Percentiles rank a stretch among this genome's conserved stretches.
These are phyloP conservation scores for Colletotrichum viniferum DNA, from an alignment of 2,329 filamentous ascomycete genomes.

Conservation along the genomic window DNA sequence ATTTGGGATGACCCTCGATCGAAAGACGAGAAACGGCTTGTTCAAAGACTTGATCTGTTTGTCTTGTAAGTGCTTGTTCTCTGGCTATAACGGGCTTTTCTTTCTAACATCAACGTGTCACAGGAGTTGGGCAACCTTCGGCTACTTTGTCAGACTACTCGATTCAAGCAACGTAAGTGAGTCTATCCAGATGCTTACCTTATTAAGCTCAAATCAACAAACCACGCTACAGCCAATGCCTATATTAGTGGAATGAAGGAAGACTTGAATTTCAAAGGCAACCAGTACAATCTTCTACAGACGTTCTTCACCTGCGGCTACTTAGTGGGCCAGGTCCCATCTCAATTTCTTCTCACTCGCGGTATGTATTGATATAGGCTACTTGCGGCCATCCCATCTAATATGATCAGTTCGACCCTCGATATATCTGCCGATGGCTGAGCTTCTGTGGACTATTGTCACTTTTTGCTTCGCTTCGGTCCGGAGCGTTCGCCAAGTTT, in stretches of 20 bases:
- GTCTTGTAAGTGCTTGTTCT: background rate
- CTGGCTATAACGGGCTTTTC: background rate
- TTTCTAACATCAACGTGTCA: background rate
- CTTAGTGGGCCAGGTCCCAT: background rate
- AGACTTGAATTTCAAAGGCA: background rate
- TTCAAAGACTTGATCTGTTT: background rate
- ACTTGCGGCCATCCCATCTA: background rate
- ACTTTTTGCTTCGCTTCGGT: background rate
- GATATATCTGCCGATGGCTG: background rate
- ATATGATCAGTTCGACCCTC: background rate
- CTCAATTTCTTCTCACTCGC: background rate
- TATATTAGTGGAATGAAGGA: background rate
- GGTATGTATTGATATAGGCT: background rate
- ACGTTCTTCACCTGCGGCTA: background rate
- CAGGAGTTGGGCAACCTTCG: background rate
- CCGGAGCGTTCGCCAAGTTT: background rate
- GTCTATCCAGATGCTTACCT: background rate
- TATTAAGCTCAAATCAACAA: background rate
- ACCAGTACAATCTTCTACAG: background rate
- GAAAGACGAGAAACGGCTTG: background rate
- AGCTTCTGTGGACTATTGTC: background rate
- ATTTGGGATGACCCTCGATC: background rate
- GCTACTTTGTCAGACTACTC: background rate
- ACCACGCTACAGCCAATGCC: background rate
- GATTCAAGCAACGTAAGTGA: background rate